Percentiles rank a stretch among this genome's conserved stretches.
Conservation (phyloP, 2,329 filamentous ascomycete species). For the Domatiomyces globalis region DNA sequence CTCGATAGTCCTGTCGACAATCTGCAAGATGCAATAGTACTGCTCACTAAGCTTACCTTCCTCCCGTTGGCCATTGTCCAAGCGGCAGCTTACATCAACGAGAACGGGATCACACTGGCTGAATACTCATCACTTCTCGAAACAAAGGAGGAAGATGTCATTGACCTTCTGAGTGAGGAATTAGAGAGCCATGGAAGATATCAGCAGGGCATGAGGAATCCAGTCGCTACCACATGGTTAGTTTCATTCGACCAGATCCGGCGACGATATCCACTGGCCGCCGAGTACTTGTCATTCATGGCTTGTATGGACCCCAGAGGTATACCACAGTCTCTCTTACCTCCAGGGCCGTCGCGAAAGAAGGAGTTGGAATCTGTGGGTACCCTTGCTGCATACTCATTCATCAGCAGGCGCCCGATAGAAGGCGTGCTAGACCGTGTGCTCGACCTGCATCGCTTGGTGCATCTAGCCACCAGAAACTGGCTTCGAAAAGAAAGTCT, state of each 20-base stretch:
- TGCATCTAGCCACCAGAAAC: slow-evolving; percentile 22
- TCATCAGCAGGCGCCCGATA: slow-evolving; percentile 15
- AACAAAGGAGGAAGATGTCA: slow-evolving; percentile 16
- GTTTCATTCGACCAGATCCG: slow-evolving; percentile 26
- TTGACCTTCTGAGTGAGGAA: slow-evolving; percentile 22
- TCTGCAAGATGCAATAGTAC: neutral
- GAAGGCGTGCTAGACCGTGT: too few species aligned
- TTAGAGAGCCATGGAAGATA: slow-evolving; percentile 24
- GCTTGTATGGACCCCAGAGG: slow-evolving; percentile 21
- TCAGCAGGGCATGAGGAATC: slow-evolving; percentile 18
- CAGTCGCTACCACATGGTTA: slow-evolving; percentile 26
- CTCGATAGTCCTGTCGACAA: slow-evolving; percentile 5
- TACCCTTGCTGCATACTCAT: slow-evolving; percentile 23
- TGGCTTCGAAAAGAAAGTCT: slow-evolving; percentile 20
- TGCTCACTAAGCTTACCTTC: slow-evolving; percentile 15
- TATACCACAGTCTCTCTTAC: slow-evolving; percentile 25
- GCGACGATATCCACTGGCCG: slow-evolving; percentile 20
- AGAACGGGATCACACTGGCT: slow-evolving; percentile 5
- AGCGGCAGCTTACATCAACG: slow-evolving; percentile 16
- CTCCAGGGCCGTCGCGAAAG: slow-evolving; percentile 10
- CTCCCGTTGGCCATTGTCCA: slow-evolving; percentile 20
- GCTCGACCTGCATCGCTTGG: slow-evolving; percentile 24
- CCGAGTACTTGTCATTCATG: slow-evolving; percentile 25
- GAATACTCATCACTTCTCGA: slow-evolving; percentile 16
- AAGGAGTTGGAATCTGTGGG: slow-evolving; percentile 21